Evolutionary conservation across 371 early-diverging fungal species (phyloP).

Genomic region (Mortierella sp.): DNA sequence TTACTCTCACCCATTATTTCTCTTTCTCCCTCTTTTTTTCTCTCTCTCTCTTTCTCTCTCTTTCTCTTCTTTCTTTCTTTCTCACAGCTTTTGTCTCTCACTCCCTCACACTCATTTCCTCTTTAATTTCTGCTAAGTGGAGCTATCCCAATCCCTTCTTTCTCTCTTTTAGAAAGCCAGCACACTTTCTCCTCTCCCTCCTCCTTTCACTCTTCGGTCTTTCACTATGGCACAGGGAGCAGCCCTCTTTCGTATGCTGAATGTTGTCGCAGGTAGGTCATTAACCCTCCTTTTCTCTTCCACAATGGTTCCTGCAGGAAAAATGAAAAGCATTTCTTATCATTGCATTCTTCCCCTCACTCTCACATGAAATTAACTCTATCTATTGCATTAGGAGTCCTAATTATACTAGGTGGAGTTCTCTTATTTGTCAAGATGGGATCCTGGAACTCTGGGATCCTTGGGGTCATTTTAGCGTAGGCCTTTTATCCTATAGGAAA

Average conservation of each 20-base stretch:
- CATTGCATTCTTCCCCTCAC: neutral
- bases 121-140: too few relatives aligned
- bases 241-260: slow-evolving; percentile 34
- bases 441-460: slow-evolving; percentile 42
- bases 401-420: slow-evolving; percentile 28
- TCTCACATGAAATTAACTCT: too few relatives aligned
- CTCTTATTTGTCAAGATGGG: slow-evolving; percentile 25
- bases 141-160: neutral
- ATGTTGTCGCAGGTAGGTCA: slow-evolving; percentile 21
- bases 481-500: neutral
- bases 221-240: slow-evolving; percentile 38
- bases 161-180: neutral
- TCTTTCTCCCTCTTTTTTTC: too few relatives aligned
- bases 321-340: neutral
- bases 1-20: too few relatives aligned
- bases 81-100: too few relatives aligned
- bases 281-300: neutral
- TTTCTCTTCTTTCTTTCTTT: neutral
- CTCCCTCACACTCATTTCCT: too few relatives aligned
- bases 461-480: slow-evolving; percentile 33
- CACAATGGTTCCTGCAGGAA: neutral
- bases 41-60: neutral
- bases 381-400: slow-evolving; percentile 11
- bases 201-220: neutral
- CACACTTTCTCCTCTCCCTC: neutral